Evolutionary conservation across 2,329 filamentous ascomycete genomes (phyloP).

Genomic region (Dendrostoma leiphaemia): DNA sequence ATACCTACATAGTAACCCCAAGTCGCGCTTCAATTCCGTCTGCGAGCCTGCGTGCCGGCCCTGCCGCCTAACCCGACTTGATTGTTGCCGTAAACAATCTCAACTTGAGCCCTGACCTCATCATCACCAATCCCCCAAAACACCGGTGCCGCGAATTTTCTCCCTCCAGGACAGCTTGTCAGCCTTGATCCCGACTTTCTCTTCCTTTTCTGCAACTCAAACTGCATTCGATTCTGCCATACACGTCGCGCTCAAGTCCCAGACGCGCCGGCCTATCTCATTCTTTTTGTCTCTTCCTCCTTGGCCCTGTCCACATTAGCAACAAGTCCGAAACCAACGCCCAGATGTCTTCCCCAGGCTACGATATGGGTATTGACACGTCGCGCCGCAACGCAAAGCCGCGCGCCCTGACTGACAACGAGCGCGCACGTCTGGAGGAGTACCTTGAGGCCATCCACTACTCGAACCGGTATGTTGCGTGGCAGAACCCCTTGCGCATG

Average conservation of each 20-base stretch:
- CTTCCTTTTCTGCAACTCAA: no score
- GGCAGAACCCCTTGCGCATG: background rate
- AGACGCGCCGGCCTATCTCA: background rate
- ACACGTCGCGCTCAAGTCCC: background rate
- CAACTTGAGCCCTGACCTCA: background rate
- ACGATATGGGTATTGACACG: slow-evolving; percentile 67
- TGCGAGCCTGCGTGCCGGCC: background rate
- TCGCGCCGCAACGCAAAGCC: slow-evolving; percentile 84
- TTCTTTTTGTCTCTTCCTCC: background rate
- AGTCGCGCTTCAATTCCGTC: background rate
- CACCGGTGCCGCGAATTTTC: background rate
- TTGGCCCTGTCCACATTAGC: background rate
- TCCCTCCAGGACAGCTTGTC: background rate
- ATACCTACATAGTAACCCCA: background rate
- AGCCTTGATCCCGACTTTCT: background rate
- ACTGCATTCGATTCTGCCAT: background rate
- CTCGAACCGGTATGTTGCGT: slow-evolving; percentile 70
- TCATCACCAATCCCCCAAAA: background rate
- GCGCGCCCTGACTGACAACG: slow-evolving; percentile 73
- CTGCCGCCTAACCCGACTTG: background rate
- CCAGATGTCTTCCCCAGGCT: slow-evolving; percentile 26
- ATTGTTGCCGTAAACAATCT: slow-evolving; percentile 3
- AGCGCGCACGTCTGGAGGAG: slow-evolving; percentile 83
- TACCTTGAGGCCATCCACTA: slow-evolving; percentile 95
- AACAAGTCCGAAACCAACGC: background rate